Percentiles rank a stretch among this genome's conserved stretches.
Conservation (phyloP, 2,329 filamentous ascomycete species). For the Aspergillus eucalypticola region DNA sequence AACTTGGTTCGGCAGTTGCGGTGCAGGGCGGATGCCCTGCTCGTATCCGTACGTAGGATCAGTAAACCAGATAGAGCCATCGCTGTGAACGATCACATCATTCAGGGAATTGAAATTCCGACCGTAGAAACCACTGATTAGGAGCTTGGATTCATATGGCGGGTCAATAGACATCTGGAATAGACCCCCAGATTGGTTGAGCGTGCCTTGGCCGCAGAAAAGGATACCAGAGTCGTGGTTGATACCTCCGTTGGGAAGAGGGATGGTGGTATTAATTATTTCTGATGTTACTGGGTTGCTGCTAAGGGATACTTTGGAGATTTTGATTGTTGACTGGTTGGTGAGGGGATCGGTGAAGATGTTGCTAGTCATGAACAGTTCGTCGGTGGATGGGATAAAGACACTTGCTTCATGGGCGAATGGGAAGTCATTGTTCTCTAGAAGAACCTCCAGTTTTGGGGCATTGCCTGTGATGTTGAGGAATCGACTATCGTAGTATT, state of each 20-base stretch:
- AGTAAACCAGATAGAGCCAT: slow-evolving; percentile 44
- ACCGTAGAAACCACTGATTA: slow-evolving; percentile 37
- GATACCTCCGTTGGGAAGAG: slow-evolving; percentile 54
- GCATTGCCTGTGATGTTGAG: slow-evolving; percentile 37
- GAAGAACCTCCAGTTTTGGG: slow-evolving; percentile 41
- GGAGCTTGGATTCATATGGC: neutral
- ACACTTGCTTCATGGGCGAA: slow-evolving; percentile 55
- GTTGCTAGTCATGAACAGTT: slow-evolving; percentile 45
- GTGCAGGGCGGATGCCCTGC: slow-evolving; percentile 36
- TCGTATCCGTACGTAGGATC: slow-evolving; percentile 41
- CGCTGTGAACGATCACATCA: slow-evolving; percentile 38
- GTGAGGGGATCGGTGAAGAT: slow-evolving; percentile 19
- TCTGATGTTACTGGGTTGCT: slow-evolving; percentile 27
- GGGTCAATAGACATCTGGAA: slow-evolving; percentile 24
- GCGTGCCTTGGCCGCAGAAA: slow-evolving; percentile 46
- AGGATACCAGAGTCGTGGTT: slow-evolving; percentile 37
- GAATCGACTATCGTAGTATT: slow-evolving; percentile 25
- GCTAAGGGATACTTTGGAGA: slow-evolving; percentile 21
- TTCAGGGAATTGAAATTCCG: slow-evolving; percentile 34
- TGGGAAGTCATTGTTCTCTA: slow-evolving; percentile 43
- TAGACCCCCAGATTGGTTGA: slow-evolving; percentile 22
- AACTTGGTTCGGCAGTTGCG: slow-evolving; percentile 38
- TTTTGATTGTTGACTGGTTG: slow-evolving; percentile 21
- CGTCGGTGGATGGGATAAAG: slow-evolving; percentile 36
- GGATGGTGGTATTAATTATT: slow-evolving; percentile 39